A percentile compares a stretch with the other conserved stretches of the same genome.
These are phyloP conservation scores for Metschnikowia reukaufii DNA, from an alignment of 805 yeast species.

Conservation along the genomic window DNA sequence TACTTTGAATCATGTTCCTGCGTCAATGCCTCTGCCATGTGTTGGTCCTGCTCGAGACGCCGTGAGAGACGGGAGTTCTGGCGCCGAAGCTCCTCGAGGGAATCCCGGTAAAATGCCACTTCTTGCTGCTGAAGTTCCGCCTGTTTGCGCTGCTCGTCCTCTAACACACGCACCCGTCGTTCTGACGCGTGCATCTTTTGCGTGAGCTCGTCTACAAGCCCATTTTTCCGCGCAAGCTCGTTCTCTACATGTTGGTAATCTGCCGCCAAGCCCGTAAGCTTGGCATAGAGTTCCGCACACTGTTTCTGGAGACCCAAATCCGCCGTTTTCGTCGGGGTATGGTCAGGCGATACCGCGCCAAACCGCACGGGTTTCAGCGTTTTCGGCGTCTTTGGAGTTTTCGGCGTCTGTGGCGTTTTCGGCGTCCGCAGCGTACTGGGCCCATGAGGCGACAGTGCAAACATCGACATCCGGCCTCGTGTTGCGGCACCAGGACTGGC, in stretches of 20 bases:
- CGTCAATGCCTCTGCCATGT: constrained; percentile 5
- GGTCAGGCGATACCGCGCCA: neutral
- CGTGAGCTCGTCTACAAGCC: constrained; percentile 28
- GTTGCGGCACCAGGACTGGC: too few relatives aligned
- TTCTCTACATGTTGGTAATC: constrained; percentile 34
- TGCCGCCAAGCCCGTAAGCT: constrained; percentile 23
- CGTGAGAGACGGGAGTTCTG: constrained; percentile 18
- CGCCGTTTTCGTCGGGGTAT: neutral
- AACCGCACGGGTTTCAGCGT: neutral
- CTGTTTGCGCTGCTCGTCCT: constrained; percentile 30
- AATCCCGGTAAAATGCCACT: constrained; percentile 31
- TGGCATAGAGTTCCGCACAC: constrained; percentile 34
- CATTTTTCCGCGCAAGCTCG: constrained; percentile 28
- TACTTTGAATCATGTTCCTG: constrained; percentile 24
- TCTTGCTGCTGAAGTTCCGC: constrained; percentile 32
- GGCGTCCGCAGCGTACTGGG: neutral
- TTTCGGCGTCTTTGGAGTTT: neutral
- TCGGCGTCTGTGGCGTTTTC: neutral
- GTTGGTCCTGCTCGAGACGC: constrained; percentile 18
- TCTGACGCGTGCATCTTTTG: constrained; percentile 30
- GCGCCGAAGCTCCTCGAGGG: constrained; percentile 33
- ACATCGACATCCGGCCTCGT: neutral
- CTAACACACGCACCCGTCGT: constrained; percentile 26
- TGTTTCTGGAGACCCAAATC: constrained; percentile 21
- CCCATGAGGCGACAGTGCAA: neutral